These are phyloP conservation scores for Asterionellopsis glacialis DNA, from an alignment of 108 stramenopile genomes.

Conservation along the genomic window DNA sequence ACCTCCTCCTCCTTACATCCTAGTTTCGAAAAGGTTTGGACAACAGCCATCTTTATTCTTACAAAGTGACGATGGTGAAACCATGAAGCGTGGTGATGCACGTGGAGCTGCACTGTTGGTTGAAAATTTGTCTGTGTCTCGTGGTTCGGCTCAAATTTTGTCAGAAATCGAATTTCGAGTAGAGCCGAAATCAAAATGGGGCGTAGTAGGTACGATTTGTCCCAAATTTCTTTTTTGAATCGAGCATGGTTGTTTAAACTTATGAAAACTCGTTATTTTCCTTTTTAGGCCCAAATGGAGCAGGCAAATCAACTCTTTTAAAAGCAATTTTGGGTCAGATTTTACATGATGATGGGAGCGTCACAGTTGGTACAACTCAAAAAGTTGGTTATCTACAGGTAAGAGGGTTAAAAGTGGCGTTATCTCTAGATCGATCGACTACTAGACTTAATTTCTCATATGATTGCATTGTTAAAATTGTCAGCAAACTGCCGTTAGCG, in stretches of 20 bases:
- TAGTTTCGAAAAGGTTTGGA: no score
- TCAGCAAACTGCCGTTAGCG: slow-evolving; percentile 69
- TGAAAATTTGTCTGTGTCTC: slow-evolving; percentile 60
- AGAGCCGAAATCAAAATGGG: slow-evolving; percentile 68
- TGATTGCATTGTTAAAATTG: neutral
- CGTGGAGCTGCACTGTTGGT: slow-evolving; percentile 73
- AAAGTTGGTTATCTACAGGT: slow-evolving; percentile 62
- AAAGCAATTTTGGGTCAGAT: slow-evolving; percentile 56
- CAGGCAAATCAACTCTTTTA: slow-evolving; percentile 48
- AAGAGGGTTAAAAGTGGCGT: slow-evolving; percentile 31
- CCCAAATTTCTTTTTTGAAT: no score
- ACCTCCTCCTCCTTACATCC: no score
- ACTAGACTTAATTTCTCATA: neutral
- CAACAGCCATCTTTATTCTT: no score
- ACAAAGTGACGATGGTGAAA: no score
- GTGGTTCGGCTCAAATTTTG: slow-evolving; percentile 51
- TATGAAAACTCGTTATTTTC: neutral
- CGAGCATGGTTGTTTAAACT: no score
- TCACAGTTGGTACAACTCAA: slow-evolving; percentile 47
- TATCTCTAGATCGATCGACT: neutral
- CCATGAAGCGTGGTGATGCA: slow-evolving; percentile 47
- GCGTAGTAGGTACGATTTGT: slow-evolving; percentile 37
- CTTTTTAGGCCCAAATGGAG: slow-evolving; percentile 42
- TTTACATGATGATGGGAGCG: slow-evolving; percentile 49
- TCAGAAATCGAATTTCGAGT: slow-evolving; percentile 61